Evolutionary conservation across 2,329 filamentous ascomycete species (phyloP), one percentile per base, ranked within the genome.

Genomic region (Blumeriella jaapii): DNA sequence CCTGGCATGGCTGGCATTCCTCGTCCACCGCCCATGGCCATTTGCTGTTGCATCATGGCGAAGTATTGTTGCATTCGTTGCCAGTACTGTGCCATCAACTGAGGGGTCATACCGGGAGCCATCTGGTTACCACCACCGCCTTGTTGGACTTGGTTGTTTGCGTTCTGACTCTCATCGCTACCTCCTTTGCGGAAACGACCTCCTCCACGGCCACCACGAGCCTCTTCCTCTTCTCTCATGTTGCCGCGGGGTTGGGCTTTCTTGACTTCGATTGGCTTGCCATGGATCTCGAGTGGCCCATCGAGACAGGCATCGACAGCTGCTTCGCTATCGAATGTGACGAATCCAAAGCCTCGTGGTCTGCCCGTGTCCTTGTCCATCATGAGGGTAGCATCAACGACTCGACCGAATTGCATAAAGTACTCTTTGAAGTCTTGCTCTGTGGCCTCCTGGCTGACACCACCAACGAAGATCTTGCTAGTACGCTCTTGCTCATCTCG

Each of bases 281-380:
- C 86, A 45, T 93, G 81, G 41, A 98, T 96, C 56, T 91, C 84
- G 9, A 98, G 71, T 11, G 85, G 82, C 14, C 78, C 73, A 37
- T 80, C 77, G 27, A 98, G 74, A 41, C 87, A 93, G 20, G 83
- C 82, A 46, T 98, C 91, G 28, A 98, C 91, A 12, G 91, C 91
- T 11, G 84, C 78, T 54, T 98, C 91, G 48, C 80, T 93, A 61
- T 98, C 91, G 51, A 98, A 98, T 0, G 91, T 98, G 34, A 98
- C 91, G 58, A 98, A 98, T 10, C 91, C 91, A 54, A 98, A 98
- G 2, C 91, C 91, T 55, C 91, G 74, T 2, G 91, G 91, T 25
- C 91, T 76, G n/a, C 91, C 91, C 1, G 91, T 98, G 59, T 98
- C 91, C 62, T 98, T 98, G 59, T 98, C 91, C 78, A 98, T 98